Base-by-base conservation (phyloP, 257 asterid genomes). In the Anisodus acutangulus region DNA sequence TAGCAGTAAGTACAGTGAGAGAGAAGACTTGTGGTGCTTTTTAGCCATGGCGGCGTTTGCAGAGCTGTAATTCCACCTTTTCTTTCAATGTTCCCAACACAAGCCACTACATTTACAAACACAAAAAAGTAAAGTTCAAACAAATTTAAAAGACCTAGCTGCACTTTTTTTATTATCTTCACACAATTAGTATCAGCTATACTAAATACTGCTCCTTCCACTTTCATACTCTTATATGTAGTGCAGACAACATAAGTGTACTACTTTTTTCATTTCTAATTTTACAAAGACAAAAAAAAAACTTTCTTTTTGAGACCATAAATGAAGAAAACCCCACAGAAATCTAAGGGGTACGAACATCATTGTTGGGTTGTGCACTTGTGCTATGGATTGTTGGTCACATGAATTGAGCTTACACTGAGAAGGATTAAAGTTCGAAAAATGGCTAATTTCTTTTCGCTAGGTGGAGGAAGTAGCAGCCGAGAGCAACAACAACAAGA, bases 371-470 rank as follows among this genome's bases (percentile, higher is more conserved):
- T 62, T 15, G 47, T 26, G 49, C 63, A 76, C 45, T 76, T 76
- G 47, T 81, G 60, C 17, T 62, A 35, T 31, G 85, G 80, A 82
- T 67, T 82, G 15, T 67, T 4, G 17, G 41, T 59, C 58, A 9
- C 83, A 60, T 60, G 67, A 60, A 19, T 62, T 80, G 41, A 49
- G 64, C 31, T 37, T 31, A 31, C 35, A 35, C 4, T 0, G 6
- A 53, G 8, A 26, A 54, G 64, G 64, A 58, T 49, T 51, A 76
- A 19, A 76, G 19, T 2, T 17, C 55, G 59, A 1, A 39, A 80
- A 80, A 80, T 82, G 85, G 85, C 85, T 82, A 74, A 74, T 74
- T 82, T 82, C 47, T 68, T 82, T 82, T 68, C 85, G 22, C 55
- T 82, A 68, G 85, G 68, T 54, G 85, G 71, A 57, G 55, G 55